Percentiles rank a stretch among this genome's conserved stretches.
Conservation (phyloP, 441 rosid genomes). For the Populus tomentosa region DNA sequence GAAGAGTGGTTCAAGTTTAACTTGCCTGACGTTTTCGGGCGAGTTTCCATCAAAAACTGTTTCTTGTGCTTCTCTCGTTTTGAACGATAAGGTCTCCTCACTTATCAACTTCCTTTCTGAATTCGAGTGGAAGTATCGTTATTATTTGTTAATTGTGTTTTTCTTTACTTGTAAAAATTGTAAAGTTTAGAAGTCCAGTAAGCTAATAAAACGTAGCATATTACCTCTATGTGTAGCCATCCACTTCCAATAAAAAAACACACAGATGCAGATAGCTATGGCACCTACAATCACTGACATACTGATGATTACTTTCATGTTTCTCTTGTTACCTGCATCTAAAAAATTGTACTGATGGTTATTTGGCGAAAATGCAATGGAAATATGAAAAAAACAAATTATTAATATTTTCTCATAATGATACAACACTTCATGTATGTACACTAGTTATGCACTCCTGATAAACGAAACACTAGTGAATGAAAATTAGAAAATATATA, state of each 20-base stretch:
- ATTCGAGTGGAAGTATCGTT: neutral
- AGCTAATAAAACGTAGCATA: neutral
- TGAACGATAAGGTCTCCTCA: neutral
- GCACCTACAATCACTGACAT: constrained; percentile 7
- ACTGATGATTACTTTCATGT: neutral
- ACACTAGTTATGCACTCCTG: too few relatives aligned
- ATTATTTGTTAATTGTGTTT: neutral
- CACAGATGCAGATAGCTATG: neutral
- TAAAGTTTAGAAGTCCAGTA: neutral
- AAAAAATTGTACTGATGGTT: neutral
- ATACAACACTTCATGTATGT: too few relatives aligned
- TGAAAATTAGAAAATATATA: neutral
- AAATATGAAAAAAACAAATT: neutral
- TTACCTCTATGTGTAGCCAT: constrained; percentile 28
- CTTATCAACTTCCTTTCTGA: neutral
- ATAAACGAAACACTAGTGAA: neutral
- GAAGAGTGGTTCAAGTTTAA: constrained; percentile 21
- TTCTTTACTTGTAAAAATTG: neutral
- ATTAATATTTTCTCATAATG: neutral
- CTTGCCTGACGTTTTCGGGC: neutral
- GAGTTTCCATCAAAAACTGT: neutral
- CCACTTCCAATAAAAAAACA: constrained; percentile 18
- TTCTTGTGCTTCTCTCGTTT: neutral
- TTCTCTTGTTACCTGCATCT: constrained; percentile 13
- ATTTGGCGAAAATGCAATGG: neutral